Conservation (phyloP, 768 basidiomycete genomes). For the Arthromyces matolae region DNA sequence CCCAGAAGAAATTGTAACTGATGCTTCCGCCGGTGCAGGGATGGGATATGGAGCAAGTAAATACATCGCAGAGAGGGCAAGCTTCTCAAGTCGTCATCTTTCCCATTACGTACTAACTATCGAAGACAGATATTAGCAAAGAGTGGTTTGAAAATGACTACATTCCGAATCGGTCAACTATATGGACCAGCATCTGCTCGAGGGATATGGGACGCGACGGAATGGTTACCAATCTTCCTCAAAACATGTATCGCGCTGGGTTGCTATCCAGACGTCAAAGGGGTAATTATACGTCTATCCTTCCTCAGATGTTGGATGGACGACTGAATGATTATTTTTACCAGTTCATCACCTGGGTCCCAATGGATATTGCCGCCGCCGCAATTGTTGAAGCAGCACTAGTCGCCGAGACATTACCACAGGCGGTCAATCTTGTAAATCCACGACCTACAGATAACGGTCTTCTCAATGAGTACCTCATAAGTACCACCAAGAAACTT, state of each 20-base stretch:
- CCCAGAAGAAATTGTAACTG: slow-evolving; percentile 26
- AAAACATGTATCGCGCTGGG: slow-evolving; percentile 26
- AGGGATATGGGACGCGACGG: slow-evolving; percentile 32
- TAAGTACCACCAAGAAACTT: slow-evolving; percentile 6
- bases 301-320: background rate
- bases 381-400: slow-evolving; percentile 30
- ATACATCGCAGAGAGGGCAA: slow-evolving; percentile 30
- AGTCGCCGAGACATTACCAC: slow-evolving; percentile 11
- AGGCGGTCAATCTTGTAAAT: slow-evolving; percentile 32
- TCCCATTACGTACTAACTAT: background rate
- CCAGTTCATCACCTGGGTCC: slow-evolving; percentile 34
- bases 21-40: slow-evolving; percentile 22
- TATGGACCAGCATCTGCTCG: slow-evolving; percentile 27
- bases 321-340: too few relatives aligned
- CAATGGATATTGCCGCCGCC: slow-evolving; percentile 25
- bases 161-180: slow-evolving; percentile 31
- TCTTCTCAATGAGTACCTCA: slow-evolving; percentile 13
- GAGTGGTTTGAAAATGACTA: slow-evolving; percentile 21
- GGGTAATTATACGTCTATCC: background rate
- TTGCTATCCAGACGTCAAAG: slow-evolving; percentile 21
- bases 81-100: background rate
- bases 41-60: slow-evolving; percentile 29
- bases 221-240: slow-evolving; percentile 34
- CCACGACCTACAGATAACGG: slow-evolving; percentile 31
- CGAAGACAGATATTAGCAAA: slow-evolving; percentile 23